Evolutionary conservation across 495 filamentous ascomycete species (phyloP), one percentile per base, ranked within the genome.

Genomic region (Neurospora discreta): DNA sequence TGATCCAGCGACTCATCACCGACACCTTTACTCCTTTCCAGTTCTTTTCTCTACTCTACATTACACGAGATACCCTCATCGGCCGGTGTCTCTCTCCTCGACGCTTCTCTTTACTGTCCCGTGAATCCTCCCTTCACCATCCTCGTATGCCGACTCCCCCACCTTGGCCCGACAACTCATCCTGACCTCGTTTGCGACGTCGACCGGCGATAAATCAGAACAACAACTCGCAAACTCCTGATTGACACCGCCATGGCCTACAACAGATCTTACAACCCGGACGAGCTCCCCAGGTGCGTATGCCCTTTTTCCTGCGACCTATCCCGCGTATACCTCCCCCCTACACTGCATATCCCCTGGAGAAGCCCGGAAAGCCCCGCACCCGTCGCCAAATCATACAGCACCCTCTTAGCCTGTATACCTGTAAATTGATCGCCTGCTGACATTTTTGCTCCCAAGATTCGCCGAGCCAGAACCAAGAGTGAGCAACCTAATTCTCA

Each of bases 251-350:
- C 74, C 33, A 99, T 98, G 95, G 95, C 95, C 39, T 98, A 99
- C 87, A 97, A 96, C 80, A 89, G 90, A 77, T 87, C 88, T 52
- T 93, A 92, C 83, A 98, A 99, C 78, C 95, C 95, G n/a, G 96
- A 99, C 84, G 93, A 93, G 81, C 89, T 99, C 72, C 95, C 95
- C 80, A 93, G 93, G 91, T 97, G 85, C 89, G 93, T 89, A 26
- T 20, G 46, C 36, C 38, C 52, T 33, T 65, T 30, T 65, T 9
- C 52, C 26, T 18, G 52, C 52, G 15, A 36, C 26, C 11, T 65
- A 18, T 9, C 16, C 52, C 52, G n/a, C 52, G 69, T 72, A 70
- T 26, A 68, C 71, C 67, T 46, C 67, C 73, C 75, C 75, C 71
- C 71, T 72, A 58, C 72, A 75, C 71, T 70, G 67, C 78, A 73